Evolutionary conservation across 441 rosid species (phyloP), one percentile per base, ranked within the genome.

Genomic region (Populus trichocarpa): DNA sequence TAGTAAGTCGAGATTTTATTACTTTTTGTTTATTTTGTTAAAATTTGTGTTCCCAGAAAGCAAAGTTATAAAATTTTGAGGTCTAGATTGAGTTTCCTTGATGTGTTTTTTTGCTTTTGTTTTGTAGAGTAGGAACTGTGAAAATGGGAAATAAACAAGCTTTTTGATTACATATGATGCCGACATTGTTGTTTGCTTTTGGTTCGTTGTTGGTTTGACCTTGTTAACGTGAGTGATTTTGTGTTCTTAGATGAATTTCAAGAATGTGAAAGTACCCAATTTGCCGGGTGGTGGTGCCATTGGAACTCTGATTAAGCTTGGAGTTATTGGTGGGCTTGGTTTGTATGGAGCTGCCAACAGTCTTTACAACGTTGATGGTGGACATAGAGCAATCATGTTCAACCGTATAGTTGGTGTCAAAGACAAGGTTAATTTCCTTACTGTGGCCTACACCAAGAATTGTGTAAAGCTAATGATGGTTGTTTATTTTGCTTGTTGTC

Each of bases 291-390:
- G 90, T 66, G 97, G 94, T 78, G 88, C 93, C 9, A 72, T 85
- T 13, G 87, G 95, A 67, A 81, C 90, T 71, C 69, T 95, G 85
- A 67, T 95, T 80, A 92, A 88, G 88, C 59, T 89, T 36, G 96
- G 96, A 77, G 78, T 90, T 26, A 38, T 93, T 50, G 94, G 95
- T 83, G 94, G 90, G 35, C 74, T 93, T 67, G 94, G 93, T 70
- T 28, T 93, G 73, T 95, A 95, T 79, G 93, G 84, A 69, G 85
- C 83, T 40, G 76, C 88, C 40, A 93, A 95, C 78, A 93, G 96
- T 83, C 92, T 95, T 82, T 95, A 95, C 91, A 95, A 92, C 81
- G 97, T 95, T 66, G 97, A 93, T 9, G 99, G 99, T 72, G 97
- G 97, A 28, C 97, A 93, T 75, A 87, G 99, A 72, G 99, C 99